These are phyloP conservation scores for Kazachstania bromeliacearum DNA, from an alignment of 805 yeast genomes.

Conservation along the genomic window DNA sequence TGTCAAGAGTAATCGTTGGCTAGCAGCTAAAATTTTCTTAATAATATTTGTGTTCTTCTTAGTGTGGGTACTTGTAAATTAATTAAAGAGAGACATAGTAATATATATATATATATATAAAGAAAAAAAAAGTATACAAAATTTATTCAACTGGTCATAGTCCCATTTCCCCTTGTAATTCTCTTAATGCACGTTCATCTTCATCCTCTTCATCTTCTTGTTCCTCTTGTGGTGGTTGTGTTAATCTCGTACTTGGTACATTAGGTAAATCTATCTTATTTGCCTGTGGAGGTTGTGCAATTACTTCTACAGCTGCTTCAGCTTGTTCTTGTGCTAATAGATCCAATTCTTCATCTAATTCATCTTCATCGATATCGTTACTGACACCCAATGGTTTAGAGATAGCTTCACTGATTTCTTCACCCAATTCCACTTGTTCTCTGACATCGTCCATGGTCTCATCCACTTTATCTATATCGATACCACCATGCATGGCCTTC, in stretches of 20 bases:
- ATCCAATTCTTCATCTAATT: conserved; percentile 88
- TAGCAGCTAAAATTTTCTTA: conserved; percentile 82
- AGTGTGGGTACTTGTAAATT: conserved; percentile 72
- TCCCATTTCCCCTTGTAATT: conserved; percentile 82
- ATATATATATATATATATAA: conserved; percentile 1
- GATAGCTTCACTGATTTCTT: conserved; percentile 92
- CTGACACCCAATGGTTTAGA: conserved; percentile 60
- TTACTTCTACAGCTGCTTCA: conserved; percentile 1
- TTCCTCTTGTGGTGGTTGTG: neutral
- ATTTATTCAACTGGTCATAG: conserved; percentile 34
- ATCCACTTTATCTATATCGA: conserved; percentile 93
- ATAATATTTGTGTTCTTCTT: conserved; percentile 68
- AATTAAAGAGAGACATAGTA: conserved; percentile 4
- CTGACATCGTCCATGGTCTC: conserved; percentile 96
- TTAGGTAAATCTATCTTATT: conserved; percentile 35
- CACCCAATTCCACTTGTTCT: conserved; percentile 91
- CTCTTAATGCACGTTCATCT: conserved; percentile 73
- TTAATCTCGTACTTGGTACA: conserved; percentile 33
- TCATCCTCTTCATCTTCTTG: conserved; percentile 49
- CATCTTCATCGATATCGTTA: conserved; percentile 77
- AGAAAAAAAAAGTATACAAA: neutral
- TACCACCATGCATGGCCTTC: conserved; percentile 91
- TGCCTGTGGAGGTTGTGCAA: conserved; percentile 3
- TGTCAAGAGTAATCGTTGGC: conserved; percentile 85
- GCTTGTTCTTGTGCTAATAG: conserved; percentile 75